Evolutionary conservation across 148 eudicot genomes (phyloP), one percentile per base, ranked within the genome.

Genomic region (Fallopia convolvulus): DNA sequence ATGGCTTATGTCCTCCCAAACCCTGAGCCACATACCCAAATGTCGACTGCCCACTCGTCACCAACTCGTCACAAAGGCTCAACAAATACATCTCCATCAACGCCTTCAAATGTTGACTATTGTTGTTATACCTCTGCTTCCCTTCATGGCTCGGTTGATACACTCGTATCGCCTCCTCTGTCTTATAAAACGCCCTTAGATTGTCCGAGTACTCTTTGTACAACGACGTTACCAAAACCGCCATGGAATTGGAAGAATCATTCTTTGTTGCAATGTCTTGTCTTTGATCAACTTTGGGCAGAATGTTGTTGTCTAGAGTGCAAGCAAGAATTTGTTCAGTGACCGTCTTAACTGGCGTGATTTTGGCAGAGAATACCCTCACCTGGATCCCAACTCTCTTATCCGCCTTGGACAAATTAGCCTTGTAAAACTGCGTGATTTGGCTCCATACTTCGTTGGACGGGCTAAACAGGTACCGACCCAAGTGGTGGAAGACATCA

Each of bases 11-110:
- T 2, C 91, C 98, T 17, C 90, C 97, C 46, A 94, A 85, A 71
- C 95, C 88, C 48, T 90, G 95, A 74, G 98, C 97, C 46, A 92
- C 98, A 61, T 94, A 94, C 4, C 95, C 97, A 74, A 94, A 94
- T 5, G 95, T 94, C 0, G 98, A 92, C 80, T 79, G 79, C 49
- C 90, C 82, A 68, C 95, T 94, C 6, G 97, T 94, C 50, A 94
- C 90, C 77, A 94, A 20, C 74, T 88, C 89, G 83, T 94, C 95
- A 8, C 87, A 88, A 70, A 92, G 78, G 77, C 98, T 92, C 36
- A 94, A 83, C 33, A 94, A 61, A 77, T 94, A 94, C 82, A 94
- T 94, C 75, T 92, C 98, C 7, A 95, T 90, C 93, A 83, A 92
- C 46, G 98, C 97, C 83, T 90, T 94, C 70, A 63, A 0, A 61